Evolutionary conservation across 1,284 basidiomycete species (phyloP).

Genomic region (Entoloma clypeatum): DNA sequence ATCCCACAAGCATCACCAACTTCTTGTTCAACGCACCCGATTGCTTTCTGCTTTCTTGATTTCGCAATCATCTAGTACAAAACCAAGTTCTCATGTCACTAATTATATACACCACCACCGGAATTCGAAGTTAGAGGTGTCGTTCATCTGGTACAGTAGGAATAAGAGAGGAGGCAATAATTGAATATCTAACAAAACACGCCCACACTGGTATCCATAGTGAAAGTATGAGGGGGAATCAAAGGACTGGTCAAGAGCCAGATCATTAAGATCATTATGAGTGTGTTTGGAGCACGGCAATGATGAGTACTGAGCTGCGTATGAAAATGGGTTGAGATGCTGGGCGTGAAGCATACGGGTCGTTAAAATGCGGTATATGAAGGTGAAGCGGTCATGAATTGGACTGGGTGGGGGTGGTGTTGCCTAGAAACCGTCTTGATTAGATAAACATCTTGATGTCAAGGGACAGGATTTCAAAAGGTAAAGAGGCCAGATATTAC

Average conservation of each 20-base stretch:
- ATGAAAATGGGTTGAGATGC: slow-evolving; percentile 13
- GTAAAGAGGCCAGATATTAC: slow-evolving; percentile 21
- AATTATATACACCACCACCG: slow-evolving; percentile 14
- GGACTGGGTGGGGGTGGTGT: slow-evolving; percentile 1
- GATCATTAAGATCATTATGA: slow-evolving; percentile 25
- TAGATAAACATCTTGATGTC: slow-evolving; percentile 19
- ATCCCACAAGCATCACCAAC: slow-evolving; percentile 6
- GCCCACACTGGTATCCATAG: slow-evolving; percentile 1
- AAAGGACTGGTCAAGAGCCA: slow-evolving; percentile 23
- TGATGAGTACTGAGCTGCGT: slow-evolving; percentile 15
- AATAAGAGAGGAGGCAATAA: slow-evolving; percentile 6
- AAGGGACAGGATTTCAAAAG: slow-evolving; percentile 9
- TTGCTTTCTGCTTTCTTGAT: slow-evolving; percentile 9
- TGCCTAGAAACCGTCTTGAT: slow-evolving; percentile 11
- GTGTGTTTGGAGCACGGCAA: slow-evolving; percentile 11
- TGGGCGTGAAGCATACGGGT: slow-evolving; percentile 15
- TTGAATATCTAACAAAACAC: slow-evolving; percentile 11
- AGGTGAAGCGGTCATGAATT: slow-evolving; percentile 1
- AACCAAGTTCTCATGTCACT: slow-evolving; percentile 16
- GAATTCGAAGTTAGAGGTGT: slow-evolving; percentile 9
- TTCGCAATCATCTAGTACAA: slow-evolving; percentile 7
- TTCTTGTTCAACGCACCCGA: slow-evolving; percentile 2
- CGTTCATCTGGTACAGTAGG: slow-evolving; percentile 11
- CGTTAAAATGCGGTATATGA: slow-evolving; percentile 19
- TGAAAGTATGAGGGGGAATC: slow-evolving; percentile 1